Base-by-base conservation (phyloP, 106 monocot species). In the Dioscorea dumetorum region DNA sequence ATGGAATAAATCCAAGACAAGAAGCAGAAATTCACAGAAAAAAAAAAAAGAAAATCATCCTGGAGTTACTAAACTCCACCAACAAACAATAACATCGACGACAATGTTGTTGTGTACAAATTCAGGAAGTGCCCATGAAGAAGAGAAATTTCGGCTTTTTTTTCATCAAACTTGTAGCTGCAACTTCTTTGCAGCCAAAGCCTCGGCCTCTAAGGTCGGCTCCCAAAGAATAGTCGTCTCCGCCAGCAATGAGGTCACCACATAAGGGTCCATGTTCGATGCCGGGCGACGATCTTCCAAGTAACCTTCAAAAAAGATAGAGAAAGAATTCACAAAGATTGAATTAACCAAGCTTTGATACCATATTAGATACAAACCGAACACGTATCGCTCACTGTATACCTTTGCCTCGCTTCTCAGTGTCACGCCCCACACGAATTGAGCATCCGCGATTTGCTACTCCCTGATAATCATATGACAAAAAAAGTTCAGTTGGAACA, bases 191-290 rank as follows among this genome's bases (percentile, higher is more conserved):
- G 84, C 81, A 49, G 91, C 84, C 50, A 85, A 63, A 69, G 80
- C 85, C 67, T 83, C 90, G 10, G 84, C 57, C 75, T 88, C 88
- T 0, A 82, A 75, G 7, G 88, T 59, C 11, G 91, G 85, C 63
- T 92, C 77, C 76, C 73, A 92, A 22, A 88, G 85, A 61, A 92
- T 62, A 17, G 88, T 92, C 4, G 82, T 88, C 54, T 92, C 88
- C 4, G 91, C 91, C 21, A 92, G 78, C 24, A 92, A 74, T 4
- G 82, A 66, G 12, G 88, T 92, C 64, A 92, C 91, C 34, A 92
- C 75, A 68, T 92, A 92, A 12, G 91, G 91, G 70, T 92, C 91
- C 91, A 92, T 92, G 87, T 92, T 92, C 21, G 91, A 88, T 60
- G 91, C 87, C 4, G 91, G 91, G 50, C 91, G 78, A 11, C 91